These are phyloP conservation scores for Yarrowia galli DNA, from an alignment of 1,139 yeast genomes.

Conservation along the genomic window DNA sequence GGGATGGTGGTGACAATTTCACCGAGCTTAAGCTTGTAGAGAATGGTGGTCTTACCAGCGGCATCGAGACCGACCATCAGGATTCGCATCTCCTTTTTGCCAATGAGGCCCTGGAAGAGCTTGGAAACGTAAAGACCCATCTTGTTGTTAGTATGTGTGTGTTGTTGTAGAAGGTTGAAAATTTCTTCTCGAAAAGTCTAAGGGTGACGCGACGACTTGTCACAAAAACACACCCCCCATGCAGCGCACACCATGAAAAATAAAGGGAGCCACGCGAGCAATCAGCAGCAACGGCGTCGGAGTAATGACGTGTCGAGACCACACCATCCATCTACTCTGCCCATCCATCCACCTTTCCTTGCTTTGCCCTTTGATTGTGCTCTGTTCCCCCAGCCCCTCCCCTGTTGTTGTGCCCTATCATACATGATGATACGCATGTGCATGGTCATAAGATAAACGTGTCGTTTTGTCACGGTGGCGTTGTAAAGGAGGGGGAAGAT, in stretches of 20 bases:
- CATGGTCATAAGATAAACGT: slow-evolving; percentile 35
- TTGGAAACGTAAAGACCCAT: slow-evolving; percentile 93
- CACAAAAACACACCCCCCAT: not conserved
- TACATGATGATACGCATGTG: slow-evolving; percentile 37
- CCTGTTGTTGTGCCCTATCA: slow-evolving; percentile 20
- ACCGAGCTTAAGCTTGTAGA: slow-evolving; percentile 89
- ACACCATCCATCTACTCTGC: not conserved
- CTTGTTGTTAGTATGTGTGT: slow-evolving; percentile 41
- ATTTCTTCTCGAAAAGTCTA: slow-evolving; percentile 35
- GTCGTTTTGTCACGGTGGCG: slow-evolving; percentile 38
- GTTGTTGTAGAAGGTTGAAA: slow-evolving; percentile 26
- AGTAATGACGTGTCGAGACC: not conserved
- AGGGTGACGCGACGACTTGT: slow-evolving; percentile 35
- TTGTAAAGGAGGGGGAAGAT: not conserved
- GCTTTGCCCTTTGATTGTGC: not conserved
- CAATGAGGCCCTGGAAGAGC: slow-evolving; percentile 79
- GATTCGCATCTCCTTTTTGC: slow-evolving; percentile 87
- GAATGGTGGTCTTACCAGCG: slow-evolving; percentile 96
- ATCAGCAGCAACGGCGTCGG: not conserved
- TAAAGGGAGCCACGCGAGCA: slow-evolving; percentile 29
- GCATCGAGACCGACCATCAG: slow-evolving; percentile 94
- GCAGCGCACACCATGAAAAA: slow-evolving; percentile 14
- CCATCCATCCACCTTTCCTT: not conserved
- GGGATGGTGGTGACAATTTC: slow-evolving; percentile 94
- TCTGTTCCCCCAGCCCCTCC: not conserved